Evolutionary conservation across 2,329 filamentous ascomycete genomes (phyloP).

Genomic region (Elsinoe fawcettii): DNA sequence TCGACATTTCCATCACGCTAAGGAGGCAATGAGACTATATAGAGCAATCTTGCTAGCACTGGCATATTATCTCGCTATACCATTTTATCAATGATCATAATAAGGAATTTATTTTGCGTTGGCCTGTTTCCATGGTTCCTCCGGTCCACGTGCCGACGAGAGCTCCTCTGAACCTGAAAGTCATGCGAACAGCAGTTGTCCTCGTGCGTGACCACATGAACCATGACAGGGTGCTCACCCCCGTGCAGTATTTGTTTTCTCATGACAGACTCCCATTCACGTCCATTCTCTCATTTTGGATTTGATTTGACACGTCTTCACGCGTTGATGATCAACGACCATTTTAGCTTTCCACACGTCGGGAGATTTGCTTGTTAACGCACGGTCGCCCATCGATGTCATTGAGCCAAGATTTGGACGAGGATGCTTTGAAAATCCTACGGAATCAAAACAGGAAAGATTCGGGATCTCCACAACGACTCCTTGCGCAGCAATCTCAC

Average conservation of each 20-base stretch:
- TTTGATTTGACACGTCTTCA: not conserved
- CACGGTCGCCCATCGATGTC: constrained; percentile 1
- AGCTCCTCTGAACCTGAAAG: not conserved
- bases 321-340: not conserved
- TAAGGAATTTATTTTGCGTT: not conserved
- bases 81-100: not conserved
- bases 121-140: not conserved
- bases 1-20: not conserved
- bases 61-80: not conserved
- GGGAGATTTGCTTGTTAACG: constrained; percentile 2
- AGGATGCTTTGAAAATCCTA: not conserved
- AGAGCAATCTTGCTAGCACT: too few relatives aligned
- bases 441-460: constrained; percentile 1
- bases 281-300: too few relatives aligned
- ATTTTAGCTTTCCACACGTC: not conserved
- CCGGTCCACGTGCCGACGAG: not conserved
- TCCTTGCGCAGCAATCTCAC: not conserved
- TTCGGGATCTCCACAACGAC: not conserved
- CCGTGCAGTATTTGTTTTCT: not conserved
- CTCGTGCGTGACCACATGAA: constrained; percentile 1
- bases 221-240: not conserved
- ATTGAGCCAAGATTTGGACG: not conserved
- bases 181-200: constrained; percentile 9
- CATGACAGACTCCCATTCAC: too few relatives aligned
- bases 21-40: too few relatives aligned